Conservation (phyloP, 345 rosid species). For the Draba incana region DNA sequence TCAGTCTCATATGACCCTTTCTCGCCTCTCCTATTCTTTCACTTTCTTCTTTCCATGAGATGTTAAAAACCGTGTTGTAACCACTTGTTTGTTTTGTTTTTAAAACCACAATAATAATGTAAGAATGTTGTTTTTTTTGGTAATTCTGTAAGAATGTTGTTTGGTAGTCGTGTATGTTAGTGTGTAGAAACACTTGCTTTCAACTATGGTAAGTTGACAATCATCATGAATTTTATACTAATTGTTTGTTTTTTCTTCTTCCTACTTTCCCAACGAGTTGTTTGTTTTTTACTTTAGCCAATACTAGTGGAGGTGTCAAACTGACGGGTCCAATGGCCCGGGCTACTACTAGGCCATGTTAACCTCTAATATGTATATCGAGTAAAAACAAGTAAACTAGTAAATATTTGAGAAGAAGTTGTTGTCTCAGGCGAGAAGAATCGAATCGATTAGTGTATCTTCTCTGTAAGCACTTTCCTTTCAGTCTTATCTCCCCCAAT, state of each 20-base stretch:
- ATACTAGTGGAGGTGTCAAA: too few species aligned
- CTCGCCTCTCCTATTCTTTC: conserved; percentile 22
- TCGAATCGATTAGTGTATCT: conserved; percentile 9
- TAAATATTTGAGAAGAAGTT: conserved; percentile 2
- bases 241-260: too few species aligned
- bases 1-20: conserved; percentile 2
- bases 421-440: conserved; percentile 21
- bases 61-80: conserved; percentile 18
- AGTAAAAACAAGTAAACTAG: too few species aligned
- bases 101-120: not conserved
- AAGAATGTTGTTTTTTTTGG: conserved; percentile 13
- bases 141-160: conserved; percentile 6
- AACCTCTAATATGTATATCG: too few species aligned
- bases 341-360: too few species aligned
- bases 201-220: too few species aligned
- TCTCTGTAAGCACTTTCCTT: conserved; percentile 7
- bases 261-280: too few species aligned
- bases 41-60: conserved; percentile 22
- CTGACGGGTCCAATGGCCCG: too few species aligned
- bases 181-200: too few species aligned
- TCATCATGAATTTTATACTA: too few species aligned
- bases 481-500: too few species aligned
- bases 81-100: conserved; percentile 19
- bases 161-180: not conserved
- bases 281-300: too few species aligned